Conservation (phyloP, 2,329 filamentous ascomycete genomes). For the Davidsoniella eucalypti region DNA sequence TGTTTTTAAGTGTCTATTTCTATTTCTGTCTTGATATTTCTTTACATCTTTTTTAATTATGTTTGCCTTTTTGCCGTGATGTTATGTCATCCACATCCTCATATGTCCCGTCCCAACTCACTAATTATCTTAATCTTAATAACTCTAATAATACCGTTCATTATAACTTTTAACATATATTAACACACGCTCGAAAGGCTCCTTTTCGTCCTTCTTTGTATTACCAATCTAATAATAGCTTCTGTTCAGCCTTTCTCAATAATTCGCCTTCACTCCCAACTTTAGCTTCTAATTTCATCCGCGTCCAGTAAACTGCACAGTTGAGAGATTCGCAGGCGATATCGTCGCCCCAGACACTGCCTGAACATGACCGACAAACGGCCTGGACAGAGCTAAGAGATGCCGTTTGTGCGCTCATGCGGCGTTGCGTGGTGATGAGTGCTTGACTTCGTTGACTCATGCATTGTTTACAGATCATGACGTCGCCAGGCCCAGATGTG, state of each 20-base stretch:
- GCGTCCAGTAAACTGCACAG: constrained; percentile 79
- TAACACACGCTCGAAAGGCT: background rate
- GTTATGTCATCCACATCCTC: too few species aligned
- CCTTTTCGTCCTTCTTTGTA: background rate
- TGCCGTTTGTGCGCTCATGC: constrained; percentile 39
- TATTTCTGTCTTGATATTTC: background rate
- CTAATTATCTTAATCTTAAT: too few species aligned
- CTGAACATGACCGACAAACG: constrained; percentile 69
- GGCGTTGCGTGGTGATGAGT: constrained; percentile 44
- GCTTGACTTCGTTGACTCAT: constrained; percentile 43
- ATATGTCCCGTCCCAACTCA: too few species aligned
- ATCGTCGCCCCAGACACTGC: constrained; percentile 53
- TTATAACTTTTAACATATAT: background rate
- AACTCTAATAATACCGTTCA: too few species aligned
- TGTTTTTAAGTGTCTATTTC: background rate
- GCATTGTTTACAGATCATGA: constrained; percentile 16
- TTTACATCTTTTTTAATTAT: background rate
- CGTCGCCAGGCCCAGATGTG: background rate
- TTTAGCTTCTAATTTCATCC: constrained; percentile 43
- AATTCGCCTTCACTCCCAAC: constrained; percentile 23
- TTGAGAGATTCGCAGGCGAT: constrained; percentile 82
- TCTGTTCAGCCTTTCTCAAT: constrained; percentile 19
- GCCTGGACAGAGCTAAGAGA: constrained; percentile 46
- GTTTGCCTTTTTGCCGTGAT: background rate
- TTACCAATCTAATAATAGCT: constrained; percentile 21